Percentiles rank a stretch among this genome's conserved stretches.
Conservation (phyloP, 169 alveolate species). For the Hepatocystis sp. region DNA sequence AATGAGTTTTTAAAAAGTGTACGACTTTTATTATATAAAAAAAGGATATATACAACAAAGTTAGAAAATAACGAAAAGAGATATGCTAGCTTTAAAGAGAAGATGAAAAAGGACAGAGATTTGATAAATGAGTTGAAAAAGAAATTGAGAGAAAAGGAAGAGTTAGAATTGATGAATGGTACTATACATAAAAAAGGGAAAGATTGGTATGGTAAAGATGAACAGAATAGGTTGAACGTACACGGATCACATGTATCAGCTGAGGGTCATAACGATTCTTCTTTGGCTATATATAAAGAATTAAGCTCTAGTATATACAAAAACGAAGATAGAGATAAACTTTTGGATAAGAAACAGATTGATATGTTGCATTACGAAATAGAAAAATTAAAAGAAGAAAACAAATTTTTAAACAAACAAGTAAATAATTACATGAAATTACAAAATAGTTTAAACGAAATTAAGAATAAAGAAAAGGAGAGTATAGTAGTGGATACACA, state of each 20-base stretch:
- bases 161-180: too few relatives aligned
- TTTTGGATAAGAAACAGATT: constrained; percentile 18
- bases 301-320: constrained; percentile 20
- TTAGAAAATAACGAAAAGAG: constrained; percentile 53
- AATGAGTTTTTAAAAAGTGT: constrained; percentile 57
- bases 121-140: constrained; percentile 51
- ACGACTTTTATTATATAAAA: constrained; percentile 28
- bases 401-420: constrained; percentile 49
- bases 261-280: too few relatives aligned
- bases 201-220: too few relatives aligned
- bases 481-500: constrained; percentile 6
- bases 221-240: too few relatives aligned
- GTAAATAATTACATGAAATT: constrained; percentile 19
- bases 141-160: constrained; percentile 60
- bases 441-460: constrained; percentile 23
- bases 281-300: constrained; percentile 32
- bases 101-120: constrained; percentile 59
- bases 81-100: constrained; percentile 46
- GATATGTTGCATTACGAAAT: constrained; percentile 39
- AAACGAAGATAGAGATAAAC: constrained; percentile 3
- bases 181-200: too few relatives aligned
- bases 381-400: constrained; percentile 62
- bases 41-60: constrained; percentile 47
- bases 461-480: constrained; percentile 11
- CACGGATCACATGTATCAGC: too few relatives aligned